Conservation (phyloP, 2,329 filamentous ascomycete genomes). For the Diaporthe vexans region DNA sequence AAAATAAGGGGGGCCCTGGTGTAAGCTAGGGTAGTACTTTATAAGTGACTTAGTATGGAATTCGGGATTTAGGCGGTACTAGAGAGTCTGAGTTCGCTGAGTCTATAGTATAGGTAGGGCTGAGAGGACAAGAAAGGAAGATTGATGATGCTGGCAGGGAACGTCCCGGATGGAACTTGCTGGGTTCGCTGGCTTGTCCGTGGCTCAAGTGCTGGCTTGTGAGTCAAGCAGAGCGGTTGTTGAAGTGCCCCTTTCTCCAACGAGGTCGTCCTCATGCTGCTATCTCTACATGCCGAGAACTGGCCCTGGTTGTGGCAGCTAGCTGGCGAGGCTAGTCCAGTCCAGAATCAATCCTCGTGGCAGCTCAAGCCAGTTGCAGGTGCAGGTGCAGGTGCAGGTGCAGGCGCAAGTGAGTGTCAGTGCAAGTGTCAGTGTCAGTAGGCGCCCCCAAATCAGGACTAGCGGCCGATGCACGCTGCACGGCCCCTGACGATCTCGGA, state of each 20-base stretch:
- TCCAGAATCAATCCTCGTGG: too few relatives aligned
- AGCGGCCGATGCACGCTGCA: constrained; percentile 15
- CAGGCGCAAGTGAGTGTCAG: background rate
- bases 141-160: background rate
- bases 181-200: background rate
- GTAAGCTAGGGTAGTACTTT: too few relatives aligned
- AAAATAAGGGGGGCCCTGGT: too few relatives aligned
- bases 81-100: too few relatives aligned
- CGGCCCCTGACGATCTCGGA: constrained; percentile 24
- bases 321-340: background rate
- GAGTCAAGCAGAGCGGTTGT: background rate
- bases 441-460: background rate
- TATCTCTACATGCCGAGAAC: background rate
- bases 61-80: too few relatives aligned
- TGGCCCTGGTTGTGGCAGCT: background rate
- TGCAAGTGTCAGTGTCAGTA: constrained; percentile 12
- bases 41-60: too few relatives aligned
- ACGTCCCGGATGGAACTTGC: background rate
- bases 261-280: background rate
- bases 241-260: background rate
- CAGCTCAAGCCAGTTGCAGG: too few relatives aligned
- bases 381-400: background rate
- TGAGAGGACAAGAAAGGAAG: background rate
- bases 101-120: constrained; percentile 17
- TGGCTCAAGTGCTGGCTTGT: background rate